Evolutionary conservation across 2,329 filamentous ascomycete genomes (phyloP), one percentile per base, ranked within the genome.

Genomic region (Ceratocystis ficicola): DNA sequence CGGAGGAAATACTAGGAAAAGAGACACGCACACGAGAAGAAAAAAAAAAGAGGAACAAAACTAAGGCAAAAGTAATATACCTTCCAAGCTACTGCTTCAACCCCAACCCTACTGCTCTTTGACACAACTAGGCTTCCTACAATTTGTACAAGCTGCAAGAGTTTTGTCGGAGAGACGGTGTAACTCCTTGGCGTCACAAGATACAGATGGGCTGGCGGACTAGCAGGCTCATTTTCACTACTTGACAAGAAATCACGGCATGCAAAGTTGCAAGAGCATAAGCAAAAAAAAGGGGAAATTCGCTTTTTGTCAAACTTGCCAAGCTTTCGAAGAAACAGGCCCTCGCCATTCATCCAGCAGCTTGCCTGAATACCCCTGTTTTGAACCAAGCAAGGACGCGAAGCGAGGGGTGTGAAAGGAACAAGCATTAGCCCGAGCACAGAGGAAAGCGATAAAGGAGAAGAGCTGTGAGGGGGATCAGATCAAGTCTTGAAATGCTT

Each of bases 181-280:
- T 59, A 36, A 59, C 55, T 59, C 36, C 55, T 59, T 59, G 55
- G 55, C 55, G 55, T 59, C 30, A 59, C 28, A 59, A 59, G 28
- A 36, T 36, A 12, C 3, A 15, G 36, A 41, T 5, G 36, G 1
- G 30, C 30, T 30, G 7, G 30, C 30, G 25, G 17, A 28, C 22
- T 28, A n/a, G 20, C 22, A 22, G 48, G 20, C 5, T 52, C 3
- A 50, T 25, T 50, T 50, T 22, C 12, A 22, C 17, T 3, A 22
- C 48, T 28, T 52, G 48, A 28, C 22, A 28, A 10, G 22, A 25
- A 2, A 22, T 15, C 20, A 10, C 10, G 5, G 3, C 8, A 5
- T 20, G 4, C 10, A 15, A 52, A 52, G 36, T 12, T 12, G 36
- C 36, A 41, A 41, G 3, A 4, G 12, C 3, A 4, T 32, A 8